Evolutionary conservation across 176 grass and related monocot genomes (phyloP), one percentile per base, ranked within the genome.

Genomic region (Tuctoria greenei): DNA sequence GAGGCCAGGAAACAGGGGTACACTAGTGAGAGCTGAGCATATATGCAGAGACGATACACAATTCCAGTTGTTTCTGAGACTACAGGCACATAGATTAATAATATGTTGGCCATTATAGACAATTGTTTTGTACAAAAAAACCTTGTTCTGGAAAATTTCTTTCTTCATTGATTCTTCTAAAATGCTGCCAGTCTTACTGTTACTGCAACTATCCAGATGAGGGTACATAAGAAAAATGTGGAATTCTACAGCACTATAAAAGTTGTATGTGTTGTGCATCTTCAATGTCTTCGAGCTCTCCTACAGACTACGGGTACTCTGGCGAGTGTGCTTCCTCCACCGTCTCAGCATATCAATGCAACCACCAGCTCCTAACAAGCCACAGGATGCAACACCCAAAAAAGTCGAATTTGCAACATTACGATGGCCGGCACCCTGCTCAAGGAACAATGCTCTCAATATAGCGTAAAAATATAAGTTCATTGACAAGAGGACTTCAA

Each of bases 1-100:
- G 95, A 94, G 17, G 87, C 91, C 52, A 98, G 85, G 69, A 98
- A 94, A 81, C 73, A 91, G 54, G 95, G 95, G 66, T 88, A 94
- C 24, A 94, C 71, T 68, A 73, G 77, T 74, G 91, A 92, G 26
- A 98, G 60, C 21, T 87, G 79, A 66, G 85, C 84, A 76, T 92
- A 87, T 69, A n/a, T n/a, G n/a, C n/a, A n/a, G n/a, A n/a, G n/a
- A n/a, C n/a, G n/a, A n/a, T n/a, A n/a, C n/a, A n/a, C n/a, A n/a
- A n/a, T n/a, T n/a, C n/a, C n/a, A n/a, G n/a, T n/a, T n/a, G n/a
- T n/a, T n/a, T n/a, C n/a, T n/a, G n/a, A n/a, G n/a, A n/a, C n/a
- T n/a, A n/a, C n/a, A n/a, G n/a, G n/a, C n/a, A n/a, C n/a, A n/a
- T n/a, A n/a, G n/a, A n/a, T n/a, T n/a, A n/a, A n/a, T n/a, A n/a